phyloP scores from a whole-genome alignment of 2,329 filamentous ascomycete species.

The Hymenoscyphus fructigenus region DNA sequence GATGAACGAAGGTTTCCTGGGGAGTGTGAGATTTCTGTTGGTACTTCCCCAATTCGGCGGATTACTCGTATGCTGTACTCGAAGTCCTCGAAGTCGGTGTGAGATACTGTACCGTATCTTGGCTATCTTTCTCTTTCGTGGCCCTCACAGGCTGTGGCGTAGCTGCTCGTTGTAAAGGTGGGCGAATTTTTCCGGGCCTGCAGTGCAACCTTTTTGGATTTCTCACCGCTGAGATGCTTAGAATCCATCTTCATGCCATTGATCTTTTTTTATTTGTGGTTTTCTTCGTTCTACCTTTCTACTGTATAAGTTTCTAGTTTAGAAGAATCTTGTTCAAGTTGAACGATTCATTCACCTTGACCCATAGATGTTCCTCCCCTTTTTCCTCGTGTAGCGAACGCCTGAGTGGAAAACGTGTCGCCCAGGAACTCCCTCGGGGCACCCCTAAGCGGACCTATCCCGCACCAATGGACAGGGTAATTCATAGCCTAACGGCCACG shows the following conservation, averaged over 20 bases:
- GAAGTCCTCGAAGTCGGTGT: not conserved
- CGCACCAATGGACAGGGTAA: not conserved
- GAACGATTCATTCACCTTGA: not conserved
- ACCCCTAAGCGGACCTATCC: not conserved
- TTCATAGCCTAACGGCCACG: not conserved
- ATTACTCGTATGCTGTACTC: not conserved
- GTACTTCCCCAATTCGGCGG: too few relatives aligned
- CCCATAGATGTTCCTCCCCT: not conserved
- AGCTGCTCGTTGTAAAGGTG: not conserved
- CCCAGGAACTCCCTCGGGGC: not conserved
- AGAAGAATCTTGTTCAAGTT: not conserved
- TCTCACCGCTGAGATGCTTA: not conserved
- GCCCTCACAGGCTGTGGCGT: not conserved
- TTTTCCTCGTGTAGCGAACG: not conserved
- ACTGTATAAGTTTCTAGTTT: too few relatives aligned
- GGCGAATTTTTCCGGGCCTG: not conserved
- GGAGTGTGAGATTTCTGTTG: too few relatives aligned
- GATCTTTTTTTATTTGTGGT: not conserved
- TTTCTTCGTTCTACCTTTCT: not conserved
- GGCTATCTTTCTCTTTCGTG: not conserved
- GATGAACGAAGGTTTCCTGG: not conserved
- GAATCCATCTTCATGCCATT: not conserved
- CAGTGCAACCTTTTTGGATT: not conserved
- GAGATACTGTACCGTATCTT: not conserved
- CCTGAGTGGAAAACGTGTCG: not conserved